phyloP scores from a whole-genome alignment of 495 filamentous ascomycete species.

The Annulohypoxylon bovei region DNA sequence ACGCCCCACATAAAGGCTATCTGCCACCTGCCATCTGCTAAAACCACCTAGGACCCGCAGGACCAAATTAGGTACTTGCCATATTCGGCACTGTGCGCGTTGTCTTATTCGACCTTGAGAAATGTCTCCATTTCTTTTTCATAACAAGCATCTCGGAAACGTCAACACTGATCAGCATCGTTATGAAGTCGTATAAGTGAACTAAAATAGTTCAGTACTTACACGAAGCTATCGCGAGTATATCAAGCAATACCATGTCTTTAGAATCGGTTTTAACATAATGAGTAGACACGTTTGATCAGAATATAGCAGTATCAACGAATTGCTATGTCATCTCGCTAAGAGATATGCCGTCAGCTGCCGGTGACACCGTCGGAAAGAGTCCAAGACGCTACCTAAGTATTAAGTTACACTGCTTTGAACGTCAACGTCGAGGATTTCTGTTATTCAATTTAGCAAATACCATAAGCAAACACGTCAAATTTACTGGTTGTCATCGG shows the following conservation, averaged over 20 bases:
- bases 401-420: neutral
- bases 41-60: conserved; percentile 10
- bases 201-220: neutral
- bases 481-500: neutral
- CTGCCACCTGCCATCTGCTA: conserved; percentile 35
- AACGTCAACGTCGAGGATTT: neutral
- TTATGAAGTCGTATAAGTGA: neutral
- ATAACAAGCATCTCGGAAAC: neutral
- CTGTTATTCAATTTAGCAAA: neutral
- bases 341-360: neutral
- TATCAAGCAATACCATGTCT: neutral
- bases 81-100: conserved; percentile 41
- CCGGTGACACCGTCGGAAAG: neutral
- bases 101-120: conserved; percentile 29
- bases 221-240: neutral
- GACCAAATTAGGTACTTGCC: conserved; percentile 39
- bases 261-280: neutral
- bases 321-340: neutral
- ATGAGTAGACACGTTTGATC: neutral
- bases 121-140: conserved; percentile 14
- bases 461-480: neutral
- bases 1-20: conserved; percentile 21
- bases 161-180: neutral
- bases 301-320: neutral
- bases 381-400: neutral